These are phyloP conservation scores for Pestalotiopsis sp. DNA, from an alignment of 2,329 filamentous ascomycete species.

Conservation along the genomic window DNA sequence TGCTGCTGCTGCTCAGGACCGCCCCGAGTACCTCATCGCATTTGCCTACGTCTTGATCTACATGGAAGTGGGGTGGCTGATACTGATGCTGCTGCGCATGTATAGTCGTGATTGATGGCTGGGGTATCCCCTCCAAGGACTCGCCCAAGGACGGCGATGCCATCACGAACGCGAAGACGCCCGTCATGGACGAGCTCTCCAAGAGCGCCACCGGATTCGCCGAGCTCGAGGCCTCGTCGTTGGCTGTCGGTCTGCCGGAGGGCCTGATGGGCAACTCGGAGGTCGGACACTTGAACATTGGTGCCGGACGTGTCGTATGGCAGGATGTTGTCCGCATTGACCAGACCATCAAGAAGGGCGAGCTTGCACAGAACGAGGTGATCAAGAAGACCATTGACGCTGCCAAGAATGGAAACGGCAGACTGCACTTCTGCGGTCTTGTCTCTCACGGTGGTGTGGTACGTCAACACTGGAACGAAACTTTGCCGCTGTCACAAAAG, in stretches of 20 bases:
- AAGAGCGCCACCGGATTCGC: constrained; percentile 83
- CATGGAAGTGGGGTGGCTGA: constrained; percentile 55
- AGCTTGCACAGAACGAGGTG: constrained; percentile 75
- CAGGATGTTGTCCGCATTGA: constrained; percentile 98
- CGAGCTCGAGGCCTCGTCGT: constrained; percentile 91
- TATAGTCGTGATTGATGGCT: constrained; percentile 97
- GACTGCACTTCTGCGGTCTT: constrained; percentile 89
- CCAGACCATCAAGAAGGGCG: constrained; percentile 82
- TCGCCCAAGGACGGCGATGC: constrained; percentile 91
- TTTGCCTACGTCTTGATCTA: constrained; percentile 57
- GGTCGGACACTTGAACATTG: constrained; percentile 98
- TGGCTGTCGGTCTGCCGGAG: constrained; percentile 93
- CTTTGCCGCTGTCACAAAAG: not conserved
- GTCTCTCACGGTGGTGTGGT: constrained; percentile 90
- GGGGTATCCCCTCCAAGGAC: constrained; percentile 82
- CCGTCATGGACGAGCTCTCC: constrained; percentile 91
- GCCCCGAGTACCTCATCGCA: constrained; percentile 43
- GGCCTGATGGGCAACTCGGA: constrained; percentile 99
- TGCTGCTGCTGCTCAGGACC: constrained; percentile 6
- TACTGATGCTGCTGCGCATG: constrained; percentile 45
- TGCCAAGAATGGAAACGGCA: constrained; percentile 86
- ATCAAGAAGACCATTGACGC: constrained; percentile 76
- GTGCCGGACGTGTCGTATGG: constrained; percentile 96
- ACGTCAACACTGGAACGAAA: constrained; percentile 44
- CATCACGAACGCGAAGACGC: constrained; percentile 90